phyloP scores from a whole-genome alignment of 768 basidiomycete genomes.

The Suillus subluteus region DNA sequence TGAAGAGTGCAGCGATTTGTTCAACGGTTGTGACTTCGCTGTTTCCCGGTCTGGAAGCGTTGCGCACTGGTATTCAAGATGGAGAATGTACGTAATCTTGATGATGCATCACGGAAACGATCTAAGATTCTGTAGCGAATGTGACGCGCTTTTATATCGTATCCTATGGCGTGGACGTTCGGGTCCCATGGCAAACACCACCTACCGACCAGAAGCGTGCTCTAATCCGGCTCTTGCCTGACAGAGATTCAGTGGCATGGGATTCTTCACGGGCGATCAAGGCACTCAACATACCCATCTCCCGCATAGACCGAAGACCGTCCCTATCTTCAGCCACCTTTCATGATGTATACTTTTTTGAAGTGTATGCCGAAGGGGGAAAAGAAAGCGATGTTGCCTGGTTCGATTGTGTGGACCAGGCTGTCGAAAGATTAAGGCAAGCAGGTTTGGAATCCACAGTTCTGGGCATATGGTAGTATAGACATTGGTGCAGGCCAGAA shows the following conservation, averaged over 20 bases:
- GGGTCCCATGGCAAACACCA: constrained; percentile 31
- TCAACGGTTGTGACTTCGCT: constrained; percentile 64
- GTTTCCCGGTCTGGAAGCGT: constrained; percentile 63
- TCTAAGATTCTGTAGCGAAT: constrained; percentile 48
- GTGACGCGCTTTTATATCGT: constrained; percentile 73
- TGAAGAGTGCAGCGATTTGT: constrained; percentile 72
- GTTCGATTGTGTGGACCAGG: constrained; percentile 39
- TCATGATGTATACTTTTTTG: constrained; percentile 66
- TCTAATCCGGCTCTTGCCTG: constrained; percentile 40
- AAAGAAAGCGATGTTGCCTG: constrained; percentile 25
- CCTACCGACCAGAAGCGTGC: constrained; percentile 32
- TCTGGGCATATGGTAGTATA: constrained; percentile 54
- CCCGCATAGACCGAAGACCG: constrained; percentile 70
- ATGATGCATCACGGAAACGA: constrained; percentile 5
- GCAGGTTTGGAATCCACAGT: constrained; percentile 41
- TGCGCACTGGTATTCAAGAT: constrained; percentile 69
- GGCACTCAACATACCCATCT: constrained; percentile 45
- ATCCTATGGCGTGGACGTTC: constrained; percentile 37
- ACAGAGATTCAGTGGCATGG: constrained; percentile 5
- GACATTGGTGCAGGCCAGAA: not conserved
- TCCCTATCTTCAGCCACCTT: constrained; percentile 49
- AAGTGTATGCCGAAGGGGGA: constrained; percentile 41
- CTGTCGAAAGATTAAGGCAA: constrained; percentile 36
- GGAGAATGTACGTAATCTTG: constrained; percentile 24
- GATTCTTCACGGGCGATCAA: constrained; percentile 31